Conservation (phyloP, 768 basidiomycete genomes). For the Pleurotus salmoneostramineus region DNA sequence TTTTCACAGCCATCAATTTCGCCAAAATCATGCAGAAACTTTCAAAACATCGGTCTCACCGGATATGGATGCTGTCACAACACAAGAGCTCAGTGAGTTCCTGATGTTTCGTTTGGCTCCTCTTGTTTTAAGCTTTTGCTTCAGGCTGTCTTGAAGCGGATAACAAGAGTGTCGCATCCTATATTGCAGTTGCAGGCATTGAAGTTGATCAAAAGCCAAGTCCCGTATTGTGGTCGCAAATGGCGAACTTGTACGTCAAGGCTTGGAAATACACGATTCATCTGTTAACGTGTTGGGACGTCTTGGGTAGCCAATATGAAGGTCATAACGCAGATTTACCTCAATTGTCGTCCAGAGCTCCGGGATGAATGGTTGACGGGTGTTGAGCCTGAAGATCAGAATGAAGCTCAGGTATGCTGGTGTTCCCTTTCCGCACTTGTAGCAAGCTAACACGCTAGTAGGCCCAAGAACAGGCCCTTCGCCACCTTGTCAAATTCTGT, state of each 20-base stretch:
- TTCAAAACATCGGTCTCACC: conserved; percentile 90
- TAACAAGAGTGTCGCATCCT: conserved; percentile 90
- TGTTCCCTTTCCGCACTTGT: conserved; percentile 9
- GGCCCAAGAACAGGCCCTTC: conserved; percentile 94
- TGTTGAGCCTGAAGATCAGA: conserved; percentile 84
- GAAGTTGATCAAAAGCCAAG: conserved; percentile 98
- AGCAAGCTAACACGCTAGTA: conserved; percentile 21
- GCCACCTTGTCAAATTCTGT: conserved; percentile 95
- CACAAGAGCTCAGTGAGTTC: conserved; percentile 92
- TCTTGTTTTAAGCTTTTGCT: conserved; percentile 12
- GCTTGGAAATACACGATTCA: not conserved
- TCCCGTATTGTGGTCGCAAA: conserved; percentile 95
- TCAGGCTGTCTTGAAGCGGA: conserved; percentile 93
- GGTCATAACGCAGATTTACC: conserved; percentile 96
- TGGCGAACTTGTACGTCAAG: conserved; percentile 86
- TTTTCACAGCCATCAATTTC: conserved; percentile 96
- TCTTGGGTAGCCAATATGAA: conserved; percentile 89
- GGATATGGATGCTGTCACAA: conserved; percentile 94
- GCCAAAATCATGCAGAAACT: conserved; percentile 97
- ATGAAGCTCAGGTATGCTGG: conserved; percentile 77
- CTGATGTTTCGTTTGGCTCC: not conserved
- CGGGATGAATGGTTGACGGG: conserved; percentile 98
- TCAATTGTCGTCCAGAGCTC: conserved; percentile 95
- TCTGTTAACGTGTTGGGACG: conserved; percentile 2
- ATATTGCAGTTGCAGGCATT: conserved; percentile 91